Percentiles rank a stretch among this genome's conserved stretches.
Conservation (phyloP, 2,329 filamentous ascomycete species). For the Hypoxylon sp. region DNA sequence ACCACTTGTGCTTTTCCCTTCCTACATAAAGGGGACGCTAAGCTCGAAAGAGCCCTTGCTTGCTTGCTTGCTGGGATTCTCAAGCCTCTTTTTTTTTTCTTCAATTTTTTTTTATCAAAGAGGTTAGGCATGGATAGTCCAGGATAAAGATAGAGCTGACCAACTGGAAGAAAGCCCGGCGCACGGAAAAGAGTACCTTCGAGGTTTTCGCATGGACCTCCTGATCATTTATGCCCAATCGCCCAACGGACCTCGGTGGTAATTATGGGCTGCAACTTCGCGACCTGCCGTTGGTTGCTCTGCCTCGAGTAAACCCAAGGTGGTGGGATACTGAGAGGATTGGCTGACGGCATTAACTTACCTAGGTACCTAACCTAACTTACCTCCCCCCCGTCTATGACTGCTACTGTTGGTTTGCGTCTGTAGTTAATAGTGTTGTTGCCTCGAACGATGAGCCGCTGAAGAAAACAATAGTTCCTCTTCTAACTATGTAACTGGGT, state of each 20-base stretch:
- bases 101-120: conserved; percentile 16
- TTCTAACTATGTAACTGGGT: conserved; percentile 32
- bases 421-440: conserved; percentile 7
- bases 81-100: conserved; percentile 41
- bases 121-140: conserved; percentile 49
- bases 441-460: conserved; percentile 32
- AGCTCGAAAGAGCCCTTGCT: conserved; percentile 44
- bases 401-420: conserved; percentile 32
- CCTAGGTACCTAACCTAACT: conserved; percentile 11
- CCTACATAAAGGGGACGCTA: conserved; percentile 44
- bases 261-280: conserved; percentile 40
- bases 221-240: conserved; percentile 57
- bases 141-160: conserved; percentile 53
- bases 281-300: conserved; percentile 50
- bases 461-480: conserved; percentile 42
- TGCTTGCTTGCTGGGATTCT: conserved; percentile 36
- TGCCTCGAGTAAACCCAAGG: conserved; percentile 28
- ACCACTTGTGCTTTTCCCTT: conserved; percentile 32
- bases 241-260: conserved; percentile 48
- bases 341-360: conserved; percentile 15
- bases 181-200: conserved; percentile 49
- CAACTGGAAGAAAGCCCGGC: conserved; percentile 60
- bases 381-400: background rate
- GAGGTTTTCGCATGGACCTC: conserved; percentile 55
- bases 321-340: conserved; percentile 38